These are phyloP conservation scores for Fusarium pseudograminearum DNA, from an alignment of 2,329 filamentous ascomycete species.

Conservation along the genomic window DNA sequence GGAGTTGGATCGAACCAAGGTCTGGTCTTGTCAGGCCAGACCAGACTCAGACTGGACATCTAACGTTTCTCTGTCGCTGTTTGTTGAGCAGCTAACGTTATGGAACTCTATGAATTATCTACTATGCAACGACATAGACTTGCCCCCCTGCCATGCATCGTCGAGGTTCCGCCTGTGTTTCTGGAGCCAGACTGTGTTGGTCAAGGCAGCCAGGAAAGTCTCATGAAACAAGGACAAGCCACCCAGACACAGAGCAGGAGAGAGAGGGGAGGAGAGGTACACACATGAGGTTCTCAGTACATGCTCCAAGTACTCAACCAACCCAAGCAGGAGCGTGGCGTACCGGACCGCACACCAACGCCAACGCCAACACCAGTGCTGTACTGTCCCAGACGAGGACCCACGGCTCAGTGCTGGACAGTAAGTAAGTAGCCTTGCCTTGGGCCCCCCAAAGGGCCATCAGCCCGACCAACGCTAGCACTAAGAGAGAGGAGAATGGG, in stretches of 20 bases:
- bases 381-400: conserved; percentile 10
- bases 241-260: conserved; percentile 34
- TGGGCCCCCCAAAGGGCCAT: conserved; percentile 12
- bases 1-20: conserved; percentile 15
- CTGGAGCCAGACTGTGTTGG: conserved; percentile 31
- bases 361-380: conserved; percentile 3
- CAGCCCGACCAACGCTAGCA: conserved; percentile 24
- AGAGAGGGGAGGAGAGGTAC: conserved; percentile 17
- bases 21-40: conserved; percentile 9
- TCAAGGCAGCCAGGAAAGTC: conserved; percentile 26
- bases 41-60: conserved; percentile 8
- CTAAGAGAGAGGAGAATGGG: conserved; percentile 9
- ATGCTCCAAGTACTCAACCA: conserved; percentile 27
- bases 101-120: conserved; percentile 8
- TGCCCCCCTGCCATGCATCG: not conserved
- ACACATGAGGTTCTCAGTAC: conserved; percentile 32
- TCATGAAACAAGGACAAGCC: conserved; percentile 36
- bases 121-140: conserved; percentile 5
- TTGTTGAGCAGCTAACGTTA: not conserved
- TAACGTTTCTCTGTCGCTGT: conserved; percentile 1
- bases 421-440: conserved; percentile 18
- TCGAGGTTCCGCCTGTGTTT: conserved; percentile 2
- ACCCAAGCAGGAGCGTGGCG: conserved; percentile 31
- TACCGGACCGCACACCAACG: conserved; percentile 40
- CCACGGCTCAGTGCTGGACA: conserved; percentile 12